These are phyloP conservation scores for Cryptococcus depauperatus DNA, from an alignment of 1,284 basidiomycete genomes.

Conservation along the genomic window DNA sequence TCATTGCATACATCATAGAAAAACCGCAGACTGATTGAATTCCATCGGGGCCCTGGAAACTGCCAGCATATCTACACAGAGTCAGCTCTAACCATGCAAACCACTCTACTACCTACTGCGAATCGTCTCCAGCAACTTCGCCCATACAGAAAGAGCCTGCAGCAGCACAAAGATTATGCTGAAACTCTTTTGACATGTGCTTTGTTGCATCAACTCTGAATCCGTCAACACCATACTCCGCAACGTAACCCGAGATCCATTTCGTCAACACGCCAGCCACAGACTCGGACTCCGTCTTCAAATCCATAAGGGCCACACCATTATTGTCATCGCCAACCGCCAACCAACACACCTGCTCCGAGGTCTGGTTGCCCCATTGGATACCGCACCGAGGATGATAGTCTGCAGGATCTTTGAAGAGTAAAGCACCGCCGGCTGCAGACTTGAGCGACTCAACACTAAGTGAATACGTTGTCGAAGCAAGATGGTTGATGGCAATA, in stretches of 20 bases:
- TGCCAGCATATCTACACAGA: conserved; percentile 14
- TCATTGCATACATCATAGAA: conserved; percentile 23
- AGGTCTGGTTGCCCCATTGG: conserved; percentile 19
- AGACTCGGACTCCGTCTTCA: conserved; percentile 56
- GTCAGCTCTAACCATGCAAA: background rate
- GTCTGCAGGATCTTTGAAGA: conserved; percentile 25
- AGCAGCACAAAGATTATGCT: conserved; percentile 52
- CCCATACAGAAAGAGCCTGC: conserved; percentile 74
- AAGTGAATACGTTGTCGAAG: conserved; percentile 42
- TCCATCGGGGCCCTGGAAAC: conserved; percentile 20
- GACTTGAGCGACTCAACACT: conserved; percentile 16
- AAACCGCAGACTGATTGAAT: conserved; percentile 36
- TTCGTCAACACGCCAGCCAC: conserved; percentile 53
- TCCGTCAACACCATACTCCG: conserved; percentile 53
- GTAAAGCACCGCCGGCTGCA: conserved; percentile 17
- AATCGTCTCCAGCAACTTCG: conserved; percentile 57
- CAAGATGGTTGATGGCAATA: conserved; percentile 64
- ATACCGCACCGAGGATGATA: conserved; percentile 27
- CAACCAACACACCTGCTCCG: conserved; percentile 50
- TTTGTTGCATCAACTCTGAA: conserved; percentile 63
- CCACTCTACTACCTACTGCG: conserved; percentile 43
- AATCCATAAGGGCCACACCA: conserved; percentile 57
- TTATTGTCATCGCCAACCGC: conserved; percentile 46
- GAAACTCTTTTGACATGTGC: conserved; percentile 44
- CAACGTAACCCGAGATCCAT: conserved; percentile 57